Base-by-base conservation (phyloP, 2,329 filamentous ascomycete genomes). In the Aureobasidium subglaciale region DNA sequence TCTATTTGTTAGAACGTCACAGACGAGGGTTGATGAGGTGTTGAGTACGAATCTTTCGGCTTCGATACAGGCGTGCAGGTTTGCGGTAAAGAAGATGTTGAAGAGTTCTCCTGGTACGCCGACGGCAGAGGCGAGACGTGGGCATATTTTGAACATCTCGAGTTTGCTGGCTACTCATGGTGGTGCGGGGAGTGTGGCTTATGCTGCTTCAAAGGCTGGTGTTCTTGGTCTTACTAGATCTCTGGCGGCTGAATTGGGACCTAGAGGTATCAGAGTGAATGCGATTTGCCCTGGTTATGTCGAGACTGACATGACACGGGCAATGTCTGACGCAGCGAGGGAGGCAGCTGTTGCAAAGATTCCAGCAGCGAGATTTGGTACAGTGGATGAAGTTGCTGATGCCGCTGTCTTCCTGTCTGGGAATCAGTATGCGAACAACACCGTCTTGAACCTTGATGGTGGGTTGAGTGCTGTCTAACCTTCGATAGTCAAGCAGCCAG, bases 401-500 rank as follows among this genome's bases (percentile, higher is more conserved):
- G 73, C 77, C 9, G 75, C 77, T 20, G 70, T 71, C 7, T 79
- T 78, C 63, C 63, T 79, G 62, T 73, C 77, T 27, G 78, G 78
- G 43, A 95, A 93, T 69, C 74, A 81, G 59, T 96, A 92, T 71
- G 87, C 89, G 56, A 92, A 92, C 68, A 95, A 95, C 62, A 93
- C 88, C 68, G 78, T 91, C 49, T 76, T 96, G 50, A 93, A 91
- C 68, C 76, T 96, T 25, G 90, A 95, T 70, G 90, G 90, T 15
- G 90, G 90, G 1, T 69, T 95, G 62, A 90, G 87, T 68, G 87
- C 87, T 22, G 27, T 50, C 1, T 56, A 46, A n/a, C n/a, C n/a
- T n/a, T n/a, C n/a, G n/a, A n/a, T n/a, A n/a, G n/a, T n/a, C n/a
- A n/a, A n/a, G n/a, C n/a, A n/a, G n/a, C n/a, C n/a, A n/a, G n/a